Conservation (phyloP, 495 filamentous ascomycete genomes). For the Trichoderma orchidacearum region DNA sequence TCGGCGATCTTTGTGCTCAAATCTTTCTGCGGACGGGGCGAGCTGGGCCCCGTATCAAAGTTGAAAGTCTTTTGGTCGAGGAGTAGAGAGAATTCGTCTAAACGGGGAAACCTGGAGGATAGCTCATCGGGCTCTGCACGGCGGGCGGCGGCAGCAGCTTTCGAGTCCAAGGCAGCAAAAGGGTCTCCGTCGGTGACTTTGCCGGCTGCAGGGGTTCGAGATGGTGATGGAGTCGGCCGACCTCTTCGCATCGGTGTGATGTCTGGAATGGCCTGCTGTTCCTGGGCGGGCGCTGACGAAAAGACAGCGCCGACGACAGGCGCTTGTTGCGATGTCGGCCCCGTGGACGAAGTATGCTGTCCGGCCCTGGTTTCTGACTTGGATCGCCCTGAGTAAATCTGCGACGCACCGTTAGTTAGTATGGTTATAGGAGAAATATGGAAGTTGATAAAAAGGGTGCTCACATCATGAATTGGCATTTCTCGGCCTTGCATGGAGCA, state of each 20-base stretch:
- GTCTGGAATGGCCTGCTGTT: constrained; percentile 67
- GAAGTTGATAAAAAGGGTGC: constrained; percentile 13
- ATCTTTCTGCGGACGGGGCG: constrained; percentile 33
- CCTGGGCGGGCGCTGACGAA: constrained; percentile 51
- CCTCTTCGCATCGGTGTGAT: constrained; percentile 92
- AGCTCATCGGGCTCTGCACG: constrained; percentile 56
- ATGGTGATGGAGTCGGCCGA: constrained; percentile 42
- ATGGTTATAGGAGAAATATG: constrained; percentile 1
- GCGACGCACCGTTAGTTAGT: constrained; percentile 6
- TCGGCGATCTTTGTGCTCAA: constrained; percentile 65
- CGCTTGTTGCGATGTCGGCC: constrained; percentile 17
- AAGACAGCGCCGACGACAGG: constrained; percentile 57
- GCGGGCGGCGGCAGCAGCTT: constrained; percentile 11
- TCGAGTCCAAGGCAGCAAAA: constrained; percentile 74
- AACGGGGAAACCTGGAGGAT: constrained; percentile 71
- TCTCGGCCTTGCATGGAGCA: constrained; percentile 82
- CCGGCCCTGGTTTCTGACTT: constrained; percentile 22
- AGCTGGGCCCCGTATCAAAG: constrained; percentile 65
- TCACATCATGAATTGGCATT: constrained; percentile 82
- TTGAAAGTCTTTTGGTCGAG: constrained; percentile 67
- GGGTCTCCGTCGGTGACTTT: constrained; percentile 65
- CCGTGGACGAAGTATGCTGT: constrained; percentile 6
- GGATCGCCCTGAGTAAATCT: constrained; percentile 75
- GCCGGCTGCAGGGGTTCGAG: constrained; percentile 37
- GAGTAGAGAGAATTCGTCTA: constrained; percentile 86